Percentiles rank a stretch among this genome's conserved stretches.
These are phyloP conservation scores for Ichthyophthirius multifiliis DNA, from an alignment of 169 alveolate species.

Conservation along the genomic window DNA sequence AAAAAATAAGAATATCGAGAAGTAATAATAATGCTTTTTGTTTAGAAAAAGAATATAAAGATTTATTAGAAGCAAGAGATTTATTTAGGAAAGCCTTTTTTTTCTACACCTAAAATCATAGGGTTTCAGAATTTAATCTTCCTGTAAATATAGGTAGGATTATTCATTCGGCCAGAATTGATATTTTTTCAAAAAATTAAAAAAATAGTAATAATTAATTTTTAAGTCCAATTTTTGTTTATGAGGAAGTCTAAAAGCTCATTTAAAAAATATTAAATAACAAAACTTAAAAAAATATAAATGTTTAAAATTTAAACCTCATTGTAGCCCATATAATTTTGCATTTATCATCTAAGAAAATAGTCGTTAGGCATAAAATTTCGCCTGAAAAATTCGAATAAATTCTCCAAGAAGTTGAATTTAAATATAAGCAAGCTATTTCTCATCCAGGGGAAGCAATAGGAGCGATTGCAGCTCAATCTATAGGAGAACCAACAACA, in stretches of 20 bases:
- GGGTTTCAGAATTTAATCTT: not conserved
- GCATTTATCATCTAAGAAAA: constrained; percentile 90
- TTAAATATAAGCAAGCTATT: constrained; percentile 92
- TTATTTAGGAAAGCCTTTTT: not conserved
- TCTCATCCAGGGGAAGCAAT: constrained; percentile 99
- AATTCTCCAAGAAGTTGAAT: constrained; percentile 97
- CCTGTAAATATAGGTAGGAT: constrained; percentile 16
- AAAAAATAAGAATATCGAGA: not conserved
- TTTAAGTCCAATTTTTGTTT: constrained; percentile 46
- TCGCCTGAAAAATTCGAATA: constrained; percentile 93
- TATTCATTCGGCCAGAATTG: not conserved
- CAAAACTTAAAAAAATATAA: constrained; percentile 32
- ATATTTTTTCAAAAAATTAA: not conserved
- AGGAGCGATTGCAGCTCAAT: constrained; percentile 99
- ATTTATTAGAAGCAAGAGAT: not conserved
- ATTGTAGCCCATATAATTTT: constrained; percentile 90
- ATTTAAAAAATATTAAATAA: constrained; percentile 13
- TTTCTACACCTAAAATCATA: not conserved
- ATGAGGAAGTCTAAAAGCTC: constrained; percentile 34
- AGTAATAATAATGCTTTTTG: not conserved
- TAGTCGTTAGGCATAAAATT: constrained; percentile 93
- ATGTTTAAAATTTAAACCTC: not conserved
- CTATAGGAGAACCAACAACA: constrained; percentile 99
- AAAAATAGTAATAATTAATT: not conserved
- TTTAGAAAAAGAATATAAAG: not conserved